A percentile compares a stretch with the other conserved stretches of the same genome.
Conservation (phyloP, 257 asterid species). For the Craterostigma plantagineum region DNA sequence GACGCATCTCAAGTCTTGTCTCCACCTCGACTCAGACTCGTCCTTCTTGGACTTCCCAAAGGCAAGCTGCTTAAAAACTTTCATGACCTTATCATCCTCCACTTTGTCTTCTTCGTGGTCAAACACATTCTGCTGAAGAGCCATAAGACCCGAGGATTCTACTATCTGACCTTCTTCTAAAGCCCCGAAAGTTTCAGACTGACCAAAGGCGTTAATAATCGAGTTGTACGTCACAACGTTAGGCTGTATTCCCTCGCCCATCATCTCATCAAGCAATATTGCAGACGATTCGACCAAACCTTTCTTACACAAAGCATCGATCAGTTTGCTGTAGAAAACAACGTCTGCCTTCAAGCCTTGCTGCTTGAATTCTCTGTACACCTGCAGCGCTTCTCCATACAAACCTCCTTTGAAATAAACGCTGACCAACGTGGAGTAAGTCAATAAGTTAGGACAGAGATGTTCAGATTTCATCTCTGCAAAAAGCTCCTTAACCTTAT, state of each 20-base stretch:
- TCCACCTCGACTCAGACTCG: constrained; percentile 19
- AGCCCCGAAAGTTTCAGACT: constrained; percentile 19
- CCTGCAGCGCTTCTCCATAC: constrained; percentile 47
- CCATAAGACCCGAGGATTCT: constrained; percentile 15
- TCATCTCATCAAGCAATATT: constrained; percentile 74
- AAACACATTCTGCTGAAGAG: constrained; percentile 12
- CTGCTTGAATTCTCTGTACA: constrained; percentile 49
- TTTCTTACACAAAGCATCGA: constrained; percentile 82
- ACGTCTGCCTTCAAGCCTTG: constrained; percentile 86
- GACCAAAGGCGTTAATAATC: constrained; percentile 81
- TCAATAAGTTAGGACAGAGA: constrained; percentile 59
- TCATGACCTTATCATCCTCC: constrained; percentile 33
- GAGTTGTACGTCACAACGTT: constrained; percentile 94
- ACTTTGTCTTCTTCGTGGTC: constrained; percentile 13
- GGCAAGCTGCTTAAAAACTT: constrained; percentile 53
- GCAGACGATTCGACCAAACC: constrained; percentile 75
- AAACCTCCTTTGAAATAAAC: constrained; percentile 73
- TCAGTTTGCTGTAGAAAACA: constrained; percentile 80
- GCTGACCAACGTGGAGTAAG: constrained; percentile 72
- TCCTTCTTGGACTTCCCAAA: constrained; percentile 21
- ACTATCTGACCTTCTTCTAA: constrained; percentile 17
- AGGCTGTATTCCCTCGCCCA: constrained; percentile 77
- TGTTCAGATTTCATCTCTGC: constrained; percentile 49
- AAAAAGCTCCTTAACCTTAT: constrained; percentile 58
- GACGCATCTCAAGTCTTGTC: constrained; percentile 50